These are phyloP conservation scores for Xylaria sp. DNA, from an alignment of 2,329 filamentous ascomycete species.

Conservation along the genomic window DNA sequence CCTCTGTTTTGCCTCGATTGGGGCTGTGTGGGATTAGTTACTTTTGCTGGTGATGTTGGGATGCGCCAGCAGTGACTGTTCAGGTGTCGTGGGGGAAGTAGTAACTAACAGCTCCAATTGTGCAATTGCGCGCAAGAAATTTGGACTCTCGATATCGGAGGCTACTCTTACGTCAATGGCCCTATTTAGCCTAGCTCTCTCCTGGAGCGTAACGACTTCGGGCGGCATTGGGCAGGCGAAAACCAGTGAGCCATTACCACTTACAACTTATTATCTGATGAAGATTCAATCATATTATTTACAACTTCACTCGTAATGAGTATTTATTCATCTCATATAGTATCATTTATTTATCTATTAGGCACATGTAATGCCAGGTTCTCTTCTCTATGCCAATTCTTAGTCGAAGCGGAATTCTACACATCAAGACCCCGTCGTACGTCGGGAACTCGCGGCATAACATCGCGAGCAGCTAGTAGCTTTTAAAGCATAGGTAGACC, in stretches of 20 bases:
- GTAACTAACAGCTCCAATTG: background rate
- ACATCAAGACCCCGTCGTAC: no score
- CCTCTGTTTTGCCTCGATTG: background rate
- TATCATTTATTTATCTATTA: no score
- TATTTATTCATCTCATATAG: no score
- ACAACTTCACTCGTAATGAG: no score
- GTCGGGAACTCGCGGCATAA: background rate
- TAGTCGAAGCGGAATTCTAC: no score
- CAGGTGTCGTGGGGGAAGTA: background rate
- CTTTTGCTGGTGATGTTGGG: background rate
- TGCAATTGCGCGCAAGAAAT: constrained; percentile 13
- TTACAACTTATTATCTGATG: no score
- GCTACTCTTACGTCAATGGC: constrained; percentile 17
- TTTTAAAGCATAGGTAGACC: background rate
- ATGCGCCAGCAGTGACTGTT: background rate
- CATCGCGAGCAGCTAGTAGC: background rate
- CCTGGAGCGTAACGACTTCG: background rate
- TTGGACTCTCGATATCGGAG: constrained; percentile 27
- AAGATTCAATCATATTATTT: no score
- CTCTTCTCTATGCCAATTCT: no score
- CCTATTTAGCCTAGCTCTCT: constrained; percentile 8
- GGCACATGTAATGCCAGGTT: no score
- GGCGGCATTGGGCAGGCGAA: no score
- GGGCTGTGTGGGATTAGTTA: background rate
- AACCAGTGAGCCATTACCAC: no score